phyloP scores from a whole-genome alignment of 2,329 filamentous ascomycete genomes.

The Trichoderma koningiopsis region DNA sequence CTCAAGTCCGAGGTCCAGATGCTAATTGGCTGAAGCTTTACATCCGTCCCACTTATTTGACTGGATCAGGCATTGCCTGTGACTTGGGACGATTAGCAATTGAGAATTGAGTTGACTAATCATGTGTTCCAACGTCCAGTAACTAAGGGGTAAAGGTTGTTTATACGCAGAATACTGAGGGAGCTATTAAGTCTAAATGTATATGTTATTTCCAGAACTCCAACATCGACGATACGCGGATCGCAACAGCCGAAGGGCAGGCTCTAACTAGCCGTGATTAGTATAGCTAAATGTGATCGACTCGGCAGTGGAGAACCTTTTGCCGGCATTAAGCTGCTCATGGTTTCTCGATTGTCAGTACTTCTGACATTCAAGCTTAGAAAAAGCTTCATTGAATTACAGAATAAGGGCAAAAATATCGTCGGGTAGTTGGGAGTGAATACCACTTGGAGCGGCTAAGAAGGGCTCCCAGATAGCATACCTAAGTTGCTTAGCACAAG shows the following conservation, averaged over 20 bases:
- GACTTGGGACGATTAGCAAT: neutral
- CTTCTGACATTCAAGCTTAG: neutral
- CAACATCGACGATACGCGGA: neutral
- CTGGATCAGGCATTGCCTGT: neutral
- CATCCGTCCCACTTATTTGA: constrained; percentile 1
- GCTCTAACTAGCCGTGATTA: neutral
- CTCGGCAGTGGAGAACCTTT: neutral
- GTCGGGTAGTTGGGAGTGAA: neutral
- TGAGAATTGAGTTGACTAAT: neutral
- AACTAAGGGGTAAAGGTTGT: neutral
- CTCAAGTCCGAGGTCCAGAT: neutral
- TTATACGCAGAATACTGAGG: neutral
- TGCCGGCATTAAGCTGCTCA: neutral
- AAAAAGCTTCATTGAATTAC: neutral
- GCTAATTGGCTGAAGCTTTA: neutral
- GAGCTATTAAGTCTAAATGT: neutral
- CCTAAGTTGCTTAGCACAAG: neutral
- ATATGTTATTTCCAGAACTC: neutral
- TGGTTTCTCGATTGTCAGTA: neutral
- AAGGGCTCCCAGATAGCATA: neutral
- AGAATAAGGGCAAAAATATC: neutral
- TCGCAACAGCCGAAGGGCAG: neutral
- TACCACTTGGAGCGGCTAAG: neutral
- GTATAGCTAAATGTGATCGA: neutral
- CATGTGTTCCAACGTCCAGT: neutral